phyloP scores from a whole-genome alignment of 495 filamentous ascomycete species.

The Penicillium dipodomyicola region DNA sequence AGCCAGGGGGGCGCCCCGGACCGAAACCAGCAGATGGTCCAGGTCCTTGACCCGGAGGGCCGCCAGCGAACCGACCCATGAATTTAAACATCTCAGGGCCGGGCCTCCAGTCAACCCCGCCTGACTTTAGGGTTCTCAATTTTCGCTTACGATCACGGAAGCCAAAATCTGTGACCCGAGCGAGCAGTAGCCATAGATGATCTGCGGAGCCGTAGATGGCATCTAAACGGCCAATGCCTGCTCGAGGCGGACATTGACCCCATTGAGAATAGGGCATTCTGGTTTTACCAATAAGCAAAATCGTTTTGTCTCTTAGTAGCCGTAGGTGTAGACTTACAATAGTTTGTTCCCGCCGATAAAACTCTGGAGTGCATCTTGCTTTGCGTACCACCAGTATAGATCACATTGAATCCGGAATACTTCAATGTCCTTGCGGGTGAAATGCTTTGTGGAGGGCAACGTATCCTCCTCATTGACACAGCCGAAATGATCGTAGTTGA shows the following conservation, averaged over 20 bases:
- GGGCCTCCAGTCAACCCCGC: conserved; percentile 59
- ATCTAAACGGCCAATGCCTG: conserved; percentile 71
- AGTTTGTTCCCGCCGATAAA: conserved; percentile 80
- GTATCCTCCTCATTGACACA: conserved; percentile 33
- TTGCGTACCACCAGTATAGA: conserved; percentile 94
- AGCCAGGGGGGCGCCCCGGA: conserved; percentile 15
- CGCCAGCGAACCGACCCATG: conserved; percentile 39
- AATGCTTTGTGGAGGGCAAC: conserved; percentile 32
- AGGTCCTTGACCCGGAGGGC: conserved; percentile 17
- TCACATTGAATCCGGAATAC: conserved; percentile 78
- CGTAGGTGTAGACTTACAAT: conserved; percentile 60
- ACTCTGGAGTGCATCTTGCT: conserved; percentile 90
- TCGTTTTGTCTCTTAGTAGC: background rate
- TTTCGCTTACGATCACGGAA: conserved; percentile 78
- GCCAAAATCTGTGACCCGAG: conserved; percentile 77
- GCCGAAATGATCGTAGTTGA: conserved; percentile 48
- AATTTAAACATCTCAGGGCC: conserved; percentile 49
- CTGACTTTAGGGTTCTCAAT: conserved; percentile 47
- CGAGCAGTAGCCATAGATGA: conserved; percentile 78
- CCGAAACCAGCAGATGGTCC: background rate
- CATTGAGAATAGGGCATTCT: conserved; percentile 79
- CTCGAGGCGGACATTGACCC: conserved; percentile 81
- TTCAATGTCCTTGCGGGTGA: conserved; percentile 71
- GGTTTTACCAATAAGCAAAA: conserved; percentile 15
- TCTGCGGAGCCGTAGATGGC: conserved; percentile 85